Base-by-base conservation (phyloP, 2,329 filamentous ascomycete genomes). In the Aaosphaeria arxii region DNA sequence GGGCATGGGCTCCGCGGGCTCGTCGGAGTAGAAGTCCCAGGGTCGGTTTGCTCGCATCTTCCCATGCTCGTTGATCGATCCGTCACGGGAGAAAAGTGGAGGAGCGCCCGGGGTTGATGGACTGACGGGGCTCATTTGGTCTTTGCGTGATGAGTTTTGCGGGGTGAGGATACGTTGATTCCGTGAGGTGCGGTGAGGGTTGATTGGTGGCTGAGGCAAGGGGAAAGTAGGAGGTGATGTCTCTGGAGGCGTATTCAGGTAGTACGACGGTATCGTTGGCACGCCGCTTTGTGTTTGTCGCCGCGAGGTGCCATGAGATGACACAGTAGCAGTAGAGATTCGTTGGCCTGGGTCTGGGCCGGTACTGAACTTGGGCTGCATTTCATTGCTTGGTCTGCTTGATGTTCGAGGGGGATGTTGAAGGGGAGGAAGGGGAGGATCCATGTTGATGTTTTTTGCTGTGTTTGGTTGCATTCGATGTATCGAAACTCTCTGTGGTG, bases 121-220 rank as follows among this genome's bases (percentile, higher is more conserved):
- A 33, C 47, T 49, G 29, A 50, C 32, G 6, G 55, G 53, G 13
- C 44, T 50, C 30, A 56, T 51, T 17, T 54, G 48, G 31, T 56
- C 47, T 24, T 40, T 49, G 4, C 50, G 35, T 4, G 47, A 53
- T 3, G 56, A 54, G 24, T 60, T 59, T 5, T 55, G 40, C 1
- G 56, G 57, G 3, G 46, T 51, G 1, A 58, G 42, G 28, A 58
- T 45, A 11, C 59, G 47, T 17, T 52, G 47, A 24, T 60, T 59
- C n/a, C 53, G 52, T 24, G 17, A 24, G 6, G 51, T 41, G 11
- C 52, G 44, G 6, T 52, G 52, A 11, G 51, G 47, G 40, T 49
- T 53, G 5, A 50, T 40, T 4, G 56, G 53, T 5, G 44, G 13
- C n/a, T 29, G 2, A 32, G 40, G 40, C 11, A 40, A 13, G 11